Evolutionary conservation across 139 green algal genomes (phyloP).

Genomic region (Protoeuglena noctilucae): DNA sequence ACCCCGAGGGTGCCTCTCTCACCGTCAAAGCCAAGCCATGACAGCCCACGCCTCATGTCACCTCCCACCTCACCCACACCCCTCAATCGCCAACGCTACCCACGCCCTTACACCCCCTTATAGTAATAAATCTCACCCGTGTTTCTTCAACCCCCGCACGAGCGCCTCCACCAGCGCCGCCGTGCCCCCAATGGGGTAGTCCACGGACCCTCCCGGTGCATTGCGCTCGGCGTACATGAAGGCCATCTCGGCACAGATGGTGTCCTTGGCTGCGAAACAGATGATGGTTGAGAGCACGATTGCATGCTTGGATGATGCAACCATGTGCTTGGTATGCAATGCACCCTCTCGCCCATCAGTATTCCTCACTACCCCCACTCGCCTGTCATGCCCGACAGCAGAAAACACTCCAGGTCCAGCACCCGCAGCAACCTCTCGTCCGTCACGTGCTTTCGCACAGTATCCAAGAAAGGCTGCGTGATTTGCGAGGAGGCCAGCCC

Average conservation of each 20-base stretch:
- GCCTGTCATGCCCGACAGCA: constrained; percentile 26
- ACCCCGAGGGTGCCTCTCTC: no score
- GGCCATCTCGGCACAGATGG: constrained; percentile 35
- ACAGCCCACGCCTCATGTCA: no score
- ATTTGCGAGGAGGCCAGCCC: background rate
- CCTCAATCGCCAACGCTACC: no score
- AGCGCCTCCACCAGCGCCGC: constrained; percentile 54
- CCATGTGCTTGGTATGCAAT: no score
- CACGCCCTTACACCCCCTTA: no score
- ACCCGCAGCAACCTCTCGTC: constrained; percentile 44
- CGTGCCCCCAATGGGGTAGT: constrained; percentile 27
- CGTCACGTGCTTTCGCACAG: constrained; percentile 40
- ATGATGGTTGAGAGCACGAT: background rate
- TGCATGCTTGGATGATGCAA: constrained; percentile 26
- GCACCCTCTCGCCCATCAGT: no score
- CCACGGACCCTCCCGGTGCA: constrained; percentile 21
- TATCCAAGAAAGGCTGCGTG: constrained; percentile 34
- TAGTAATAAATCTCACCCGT: constrained; percentile 46
- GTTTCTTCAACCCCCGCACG: constrained; percentile 45
- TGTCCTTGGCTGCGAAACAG: constrained; percentile 20
- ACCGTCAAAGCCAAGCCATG: no score
- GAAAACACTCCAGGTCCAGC: constrained; percentile 70
- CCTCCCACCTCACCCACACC: no score
- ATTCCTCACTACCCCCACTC: no score
- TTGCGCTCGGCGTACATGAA: constrained; percentile 66